Base-by-base conservation (phyloP, 129 eudicot genomes). In the Chrysanthemum seticuspe region DNA sequence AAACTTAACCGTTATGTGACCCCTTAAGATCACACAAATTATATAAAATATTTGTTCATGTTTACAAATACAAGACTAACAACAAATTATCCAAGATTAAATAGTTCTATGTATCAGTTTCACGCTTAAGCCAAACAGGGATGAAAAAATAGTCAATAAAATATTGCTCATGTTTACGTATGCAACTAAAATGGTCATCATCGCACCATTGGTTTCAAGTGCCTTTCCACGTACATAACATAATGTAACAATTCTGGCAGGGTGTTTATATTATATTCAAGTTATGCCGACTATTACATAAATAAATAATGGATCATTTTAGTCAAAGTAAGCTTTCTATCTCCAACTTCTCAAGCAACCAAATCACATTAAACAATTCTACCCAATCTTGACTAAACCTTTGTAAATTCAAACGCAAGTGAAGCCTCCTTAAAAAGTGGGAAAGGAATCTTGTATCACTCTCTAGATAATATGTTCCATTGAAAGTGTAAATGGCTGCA, bases 261-360 rank as follows among this genome's bases (percentile, higher is more conserved):
- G 72, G 31, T 56, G 65, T 64, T 72, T 48, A 74, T 63, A 74
- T 31, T 57, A 74, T 62, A 68, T 27, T 68, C 74, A 34, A 52
- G 52, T 6, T 53, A 65, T 51, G 65, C 72, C 72, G 77, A 78
- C 80, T 53, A 25, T 29, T 29, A 36, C 61, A 70, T 36, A 75
- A 79, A 70, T 36, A 75, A 79, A 71, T 62, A 65, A 82, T 69
- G 52, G 13, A 76, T 56, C 67, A 62, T 64, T 5, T n/a, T 78
- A 34, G 83, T 75, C 75, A 82, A 61, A 67, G 70, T 55, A 85
- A 72, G 76, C 68, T 59, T 18, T 25, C 18, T 27, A 40, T 72
- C 51, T 61, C 79, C 82, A 74, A 79, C 76, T 65, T 48, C 51
- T 34, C 25, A 84, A 71, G 83, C 68, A 64, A 71, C 70, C 62